Base-by-base conservation (phyloP, 2,329 filamentous ascomycete species). In the Epichloe brachyelytri region DNA sequence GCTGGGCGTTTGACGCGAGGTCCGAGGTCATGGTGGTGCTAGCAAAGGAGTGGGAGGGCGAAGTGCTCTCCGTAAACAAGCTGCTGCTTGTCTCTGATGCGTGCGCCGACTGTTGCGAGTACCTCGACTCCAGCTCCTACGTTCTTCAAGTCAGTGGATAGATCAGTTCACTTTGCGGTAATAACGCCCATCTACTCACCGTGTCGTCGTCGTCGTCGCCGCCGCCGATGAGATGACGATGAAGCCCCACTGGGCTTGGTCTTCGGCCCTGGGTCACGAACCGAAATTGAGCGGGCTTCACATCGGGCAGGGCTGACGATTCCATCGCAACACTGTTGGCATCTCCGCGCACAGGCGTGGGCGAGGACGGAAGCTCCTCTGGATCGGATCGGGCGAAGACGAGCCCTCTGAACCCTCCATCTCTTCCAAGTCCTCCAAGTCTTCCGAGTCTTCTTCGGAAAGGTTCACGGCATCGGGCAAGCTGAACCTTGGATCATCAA, bases 401-500 rank as follows among this genome's bases (percentile, higher is more conserved):
- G 30, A 43, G 26, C 41, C 14, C 4, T 36, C 50, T 4, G 37
- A 46, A 14, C 37, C 11, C 2, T 30, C 50, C 5, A 14, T 10
- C 11, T 48, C 47, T 19, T 46, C 47, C 12, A 48, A 33, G 33
- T 30, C 1, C 8, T 30, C 26, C 26, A 33, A 17, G 33, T 30
- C 30, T 30, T 30, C 30, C 30, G 17, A 37, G 5, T 56, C 53
- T 10, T 56, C 55, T 3, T 54, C 46, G 10, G 33, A 44, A 20
- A 55, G 43, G 26, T 49, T 45, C 26, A 55, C 48, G 1, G 54
- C 50, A 39, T 55, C 55, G 0, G 56, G 56, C 19, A 68, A 55
- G 44, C 61, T 68, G 43, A 63, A 61, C 41, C 59, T 59, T 1
- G 58, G 58, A 43, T 71, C 65, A 0, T 64, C 61, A 12, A 64